Evolutionary conservation across 1,139 yeast genomes (phyloP).

Genomic region (Yarrowia galli): DNA sequence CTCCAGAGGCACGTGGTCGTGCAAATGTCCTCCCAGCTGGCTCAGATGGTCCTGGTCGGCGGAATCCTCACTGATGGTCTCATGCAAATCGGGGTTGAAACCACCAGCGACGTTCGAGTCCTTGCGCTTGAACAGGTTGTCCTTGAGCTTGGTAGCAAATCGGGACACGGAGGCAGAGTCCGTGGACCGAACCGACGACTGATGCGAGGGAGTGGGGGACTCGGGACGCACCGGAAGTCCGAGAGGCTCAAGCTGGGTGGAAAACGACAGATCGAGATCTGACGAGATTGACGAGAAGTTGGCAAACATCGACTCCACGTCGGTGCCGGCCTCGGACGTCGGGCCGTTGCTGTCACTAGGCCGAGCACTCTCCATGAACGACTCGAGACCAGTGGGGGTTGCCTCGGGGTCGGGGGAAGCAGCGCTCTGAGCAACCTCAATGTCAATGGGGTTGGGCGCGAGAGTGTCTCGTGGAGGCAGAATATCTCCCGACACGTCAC

Average conservation of each 20-base stretch:
- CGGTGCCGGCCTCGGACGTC: neutral
- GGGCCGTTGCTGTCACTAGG: neutral
- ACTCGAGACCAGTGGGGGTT: constrained; percentile 5
- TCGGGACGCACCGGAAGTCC: constrained; percentile 32
- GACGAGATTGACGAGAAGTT: constrained; percentile 31
- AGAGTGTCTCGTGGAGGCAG: constrained; percentile 1
- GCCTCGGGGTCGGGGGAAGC: neutral
- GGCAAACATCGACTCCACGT: constrained; percentile 26
- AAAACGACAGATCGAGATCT: constrained; percentile 22
- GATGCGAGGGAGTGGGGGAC: constrained; percentile 35
- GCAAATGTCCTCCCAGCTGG: neutral
- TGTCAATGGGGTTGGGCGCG: neutral
- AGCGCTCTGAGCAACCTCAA: constrained; percentile 6
- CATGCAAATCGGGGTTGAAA: constrained; percentile 19
- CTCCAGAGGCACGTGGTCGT: constrained; percentile 13
- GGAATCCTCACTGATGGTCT: constrained; percentile 5
- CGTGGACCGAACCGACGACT: constrained; percentile 36
- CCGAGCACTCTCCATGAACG: constrained; percentile 2
- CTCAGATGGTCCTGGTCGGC: constrained; percentile 2
- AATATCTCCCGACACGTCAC: neutral
- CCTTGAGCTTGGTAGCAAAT: constrained; percentile 38
- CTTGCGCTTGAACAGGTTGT: constrained; percentile 35
- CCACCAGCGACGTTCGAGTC: neutral
- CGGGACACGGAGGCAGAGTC: constrained; percentile 27
- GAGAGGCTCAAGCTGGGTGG: constrained; percentile 33